phyloP scores from a whole-genome alignment of 306 rosid species.

The Astragalus glycyphyllos region DNA sequence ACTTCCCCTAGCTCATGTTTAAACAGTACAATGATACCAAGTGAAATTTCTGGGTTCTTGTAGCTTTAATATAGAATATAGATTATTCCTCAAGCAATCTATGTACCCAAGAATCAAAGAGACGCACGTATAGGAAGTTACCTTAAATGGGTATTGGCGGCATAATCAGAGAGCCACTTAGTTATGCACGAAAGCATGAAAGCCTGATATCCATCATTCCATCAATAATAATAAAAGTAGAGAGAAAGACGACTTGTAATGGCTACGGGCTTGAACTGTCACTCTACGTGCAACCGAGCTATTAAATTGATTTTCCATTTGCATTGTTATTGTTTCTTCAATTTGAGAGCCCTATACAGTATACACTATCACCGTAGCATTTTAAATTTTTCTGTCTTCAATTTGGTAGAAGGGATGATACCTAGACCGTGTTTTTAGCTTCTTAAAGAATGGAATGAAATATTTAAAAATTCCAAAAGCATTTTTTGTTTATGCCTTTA shows the following conservation, averaged over 20 bases:
- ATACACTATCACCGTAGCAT: background rate
- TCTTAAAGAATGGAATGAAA: background rate
- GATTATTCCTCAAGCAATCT: background rate
- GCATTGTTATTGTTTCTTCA: background rate
- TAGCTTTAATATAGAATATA: background rate
- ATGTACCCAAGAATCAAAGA: background rate
- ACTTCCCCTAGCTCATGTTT: background rate
- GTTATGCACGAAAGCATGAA: background rate
- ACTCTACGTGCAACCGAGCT: background rate
- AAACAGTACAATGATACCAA: background rate
- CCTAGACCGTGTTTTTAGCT: background rate
- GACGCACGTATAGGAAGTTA: background rate
- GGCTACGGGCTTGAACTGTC: background rate
- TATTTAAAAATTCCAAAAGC: background rate
- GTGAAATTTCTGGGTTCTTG: conserved; percentile 12
- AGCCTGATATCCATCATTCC: background rate
- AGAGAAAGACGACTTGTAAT: background rate
- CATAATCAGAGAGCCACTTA: background rate
- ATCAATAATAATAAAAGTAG: background rate
- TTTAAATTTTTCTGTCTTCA: background rate
- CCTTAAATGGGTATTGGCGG: background rate
- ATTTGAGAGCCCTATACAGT: background rate
- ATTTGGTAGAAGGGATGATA: background rate
- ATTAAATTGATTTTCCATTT: conserved; percentile 1
- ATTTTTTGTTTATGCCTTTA: background rate